phyloP scores from a whole-genome alignment of 176 grass and related monocot genomes.

The Panicum miliaceum region DNA sequence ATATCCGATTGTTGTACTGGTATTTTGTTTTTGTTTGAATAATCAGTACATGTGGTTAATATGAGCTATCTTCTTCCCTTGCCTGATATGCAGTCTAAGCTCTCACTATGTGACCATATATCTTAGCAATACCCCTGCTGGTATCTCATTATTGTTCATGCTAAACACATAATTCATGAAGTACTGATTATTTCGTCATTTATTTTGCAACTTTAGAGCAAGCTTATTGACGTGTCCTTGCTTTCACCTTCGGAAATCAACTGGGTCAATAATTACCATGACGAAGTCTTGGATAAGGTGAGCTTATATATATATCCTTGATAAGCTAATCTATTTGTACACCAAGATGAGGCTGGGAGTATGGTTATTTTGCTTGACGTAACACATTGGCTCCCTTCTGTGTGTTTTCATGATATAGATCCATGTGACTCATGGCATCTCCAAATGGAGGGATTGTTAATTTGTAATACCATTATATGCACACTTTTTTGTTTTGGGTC shows the following conservation, averaged over 20 bases:
- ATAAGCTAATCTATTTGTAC: neutral
- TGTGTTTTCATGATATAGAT: neutral
- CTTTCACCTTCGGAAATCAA: conserved; percentile 74
- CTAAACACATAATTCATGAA: conserved; percentile 14
- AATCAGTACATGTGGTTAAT: conserved; percentile 8
- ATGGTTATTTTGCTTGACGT: neutral
- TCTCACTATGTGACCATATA: neutral
- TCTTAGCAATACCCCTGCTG: neutral
- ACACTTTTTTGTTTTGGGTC: neutral
- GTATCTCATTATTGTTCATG: conserved; percentile 3
- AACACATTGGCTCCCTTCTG: neutral
- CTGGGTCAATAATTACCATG: conserved; percentile 86
- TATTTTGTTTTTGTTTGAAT: conserved; percentile 5
- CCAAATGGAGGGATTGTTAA: neutral
- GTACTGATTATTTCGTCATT: conserved; percentile 17
- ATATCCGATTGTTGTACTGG: neutral
- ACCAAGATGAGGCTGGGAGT: neutral
- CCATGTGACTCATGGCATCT: neutral
- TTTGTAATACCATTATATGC: neutral
- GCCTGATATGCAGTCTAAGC: neutral
- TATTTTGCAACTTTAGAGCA: conserved; percentile 53
- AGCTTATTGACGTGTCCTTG: conserved; percentile 71
- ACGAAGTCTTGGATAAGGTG: conserved; percentile 89
- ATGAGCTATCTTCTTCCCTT: neutral
- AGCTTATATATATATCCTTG: conserved; percentile 17